Conservation (phyloP, 169 alveolate species). For the Miamiensis avidus region DNA sequence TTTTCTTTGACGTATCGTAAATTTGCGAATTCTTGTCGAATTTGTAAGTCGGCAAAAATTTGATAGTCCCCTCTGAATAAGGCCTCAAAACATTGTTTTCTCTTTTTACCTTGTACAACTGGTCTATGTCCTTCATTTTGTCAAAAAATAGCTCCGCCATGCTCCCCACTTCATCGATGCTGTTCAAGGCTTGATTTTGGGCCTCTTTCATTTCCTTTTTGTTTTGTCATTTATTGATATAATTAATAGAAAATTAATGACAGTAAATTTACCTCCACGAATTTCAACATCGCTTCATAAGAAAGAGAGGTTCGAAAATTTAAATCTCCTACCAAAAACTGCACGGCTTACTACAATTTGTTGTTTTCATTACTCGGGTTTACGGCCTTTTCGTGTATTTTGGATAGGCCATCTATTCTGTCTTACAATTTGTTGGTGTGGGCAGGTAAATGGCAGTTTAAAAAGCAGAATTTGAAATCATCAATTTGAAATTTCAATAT, state of each 20-base stretch:
- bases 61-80: constrained; percentile 82
- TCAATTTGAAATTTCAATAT: too few species aligned
- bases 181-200: too few species aligned
- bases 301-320: background rate
- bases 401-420: background rate
- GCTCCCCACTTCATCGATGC: too few species aligned
- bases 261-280: too few species aligned
- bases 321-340: background rate
- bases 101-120: background rate
- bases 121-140: background rate
- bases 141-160: too few species aligned
- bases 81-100: background rate
- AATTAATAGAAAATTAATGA: too few species aligned
- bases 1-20: constrained; percentile 83
- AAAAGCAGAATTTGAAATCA: background rate
- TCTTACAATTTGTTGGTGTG: background rate
- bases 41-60: constrained; percentile 92
- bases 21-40: constrained; percentile 79
- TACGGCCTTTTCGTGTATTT: background rate
- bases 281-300: too few species aligned
- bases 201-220: too few species aligned
- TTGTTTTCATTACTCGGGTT: background rate
- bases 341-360: background rate
- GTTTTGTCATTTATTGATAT: too few species aligned
- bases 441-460: background rate